Evolutionary conservation across 2,329 filamentous ascomycete genomes (phyloP).

Genomic region (Claviceps digitariae): DNA sequence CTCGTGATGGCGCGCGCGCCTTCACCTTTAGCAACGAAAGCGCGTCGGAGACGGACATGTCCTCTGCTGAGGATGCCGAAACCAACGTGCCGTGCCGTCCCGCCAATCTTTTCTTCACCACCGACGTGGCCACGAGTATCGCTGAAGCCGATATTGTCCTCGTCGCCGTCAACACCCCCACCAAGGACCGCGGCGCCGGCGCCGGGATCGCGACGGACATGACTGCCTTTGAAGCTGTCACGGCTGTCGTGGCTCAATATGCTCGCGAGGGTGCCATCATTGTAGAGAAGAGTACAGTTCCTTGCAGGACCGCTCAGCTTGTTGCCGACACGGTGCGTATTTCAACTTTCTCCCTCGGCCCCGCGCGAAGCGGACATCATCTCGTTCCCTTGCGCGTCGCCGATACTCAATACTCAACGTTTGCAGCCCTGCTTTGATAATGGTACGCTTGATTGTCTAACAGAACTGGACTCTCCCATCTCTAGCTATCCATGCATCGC

Average conservation of each 20-base stretch:
- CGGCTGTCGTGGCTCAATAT: conserved; percentile 50
- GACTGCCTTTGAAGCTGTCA: conserved; percentile 57
- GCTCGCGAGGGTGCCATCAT: conserved; percentile 57
- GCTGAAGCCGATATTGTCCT: conserved; percentile 59
- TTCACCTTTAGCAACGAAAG: conserved; percentile 27
- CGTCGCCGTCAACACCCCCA: conserved; percentile 67
- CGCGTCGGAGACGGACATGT: conserved; percentile 16
- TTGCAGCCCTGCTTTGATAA: no score
- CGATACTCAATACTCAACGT: no score
- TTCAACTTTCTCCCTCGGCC: neutral
- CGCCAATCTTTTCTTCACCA: conserved; percentile 63
- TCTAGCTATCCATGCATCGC: conserved; percentile 41
- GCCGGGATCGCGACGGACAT: conserved; percentile 61
- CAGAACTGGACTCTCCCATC: neutral
- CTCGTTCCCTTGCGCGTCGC: no score
- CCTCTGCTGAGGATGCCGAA: conserved; percentile 18
- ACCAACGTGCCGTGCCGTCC: conserved; percentile 29
- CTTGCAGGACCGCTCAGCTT: conserved; percentile 58
- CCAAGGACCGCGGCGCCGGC: conserved; percentile 56
- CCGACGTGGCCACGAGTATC: conserved; percentile 48
- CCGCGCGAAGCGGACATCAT: neutral
- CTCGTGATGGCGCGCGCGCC: conserved; percentile 42
- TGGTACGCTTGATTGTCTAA: neutral
- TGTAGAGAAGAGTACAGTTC: conserved; percentile 73
- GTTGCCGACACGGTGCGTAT: conserved; percentile 51